These are phyloP conservation scores for Fremontodendron californicum DNA, from an alignment of 345 rosid genomes.

Conservation along the genomic window DNA sequence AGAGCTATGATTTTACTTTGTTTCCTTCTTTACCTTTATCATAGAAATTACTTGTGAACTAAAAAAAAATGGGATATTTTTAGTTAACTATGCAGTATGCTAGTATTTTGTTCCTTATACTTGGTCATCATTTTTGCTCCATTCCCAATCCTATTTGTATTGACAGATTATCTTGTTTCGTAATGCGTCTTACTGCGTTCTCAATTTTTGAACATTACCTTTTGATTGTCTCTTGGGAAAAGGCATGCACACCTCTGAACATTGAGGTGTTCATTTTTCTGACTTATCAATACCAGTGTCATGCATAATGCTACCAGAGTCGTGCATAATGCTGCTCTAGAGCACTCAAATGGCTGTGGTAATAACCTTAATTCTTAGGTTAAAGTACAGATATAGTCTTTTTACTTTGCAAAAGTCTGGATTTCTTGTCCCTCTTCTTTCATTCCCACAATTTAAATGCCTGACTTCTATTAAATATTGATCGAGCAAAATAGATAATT, in stretches of 20 bases:
- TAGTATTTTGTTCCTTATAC: not conserved
- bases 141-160: not conserved
- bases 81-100: not conserved
- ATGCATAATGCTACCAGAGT: too few species aligned
- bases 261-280: not conserved
- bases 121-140: not conserved
- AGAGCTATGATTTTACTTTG: not conserved
- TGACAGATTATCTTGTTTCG: not conserved
- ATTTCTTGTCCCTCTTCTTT: too few species aligned
- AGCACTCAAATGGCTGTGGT: too few species aligned
- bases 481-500: too few species aligned
- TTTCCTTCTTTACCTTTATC: not conserved
- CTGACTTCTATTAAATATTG: too few species aligned
- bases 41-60: not conserved
- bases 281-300: too few species aligned
- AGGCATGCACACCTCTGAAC: not conserved
- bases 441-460: too few species aligned
- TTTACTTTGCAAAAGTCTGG: too few species aligned
- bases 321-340: too few species aligned
- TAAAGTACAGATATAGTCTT: too few species aligned
- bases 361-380: too few species aligned
- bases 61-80: not conserved
- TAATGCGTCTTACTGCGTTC: not conserved
- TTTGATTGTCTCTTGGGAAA: not conserved
- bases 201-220: not conserved